These are phyloP conservation scores for Sporothrix globosa DNA, from an alignment of 2,329 filamentous ascomycete genomes.

Conservation along the genomic window DNA sequence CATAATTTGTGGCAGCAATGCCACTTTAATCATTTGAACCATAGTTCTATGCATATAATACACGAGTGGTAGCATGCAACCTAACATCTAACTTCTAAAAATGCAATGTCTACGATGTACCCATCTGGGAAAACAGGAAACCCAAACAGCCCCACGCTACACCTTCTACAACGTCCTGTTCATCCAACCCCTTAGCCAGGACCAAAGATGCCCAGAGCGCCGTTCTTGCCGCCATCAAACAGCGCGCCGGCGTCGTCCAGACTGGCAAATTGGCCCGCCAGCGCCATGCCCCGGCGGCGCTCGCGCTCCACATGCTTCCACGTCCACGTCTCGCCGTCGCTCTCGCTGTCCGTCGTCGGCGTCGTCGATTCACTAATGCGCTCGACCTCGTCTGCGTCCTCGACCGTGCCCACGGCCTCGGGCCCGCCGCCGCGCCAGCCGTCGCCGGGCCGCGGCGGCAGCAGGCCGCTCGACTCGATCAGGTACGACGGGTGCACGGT, in stretches of 20 bases:
- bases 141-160: too few relatives aligned
- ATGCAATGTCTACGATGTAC: not conserved
- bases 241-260: conserved; percentile 57
- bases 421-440: conserved; percentile 57
- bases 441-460: conserved; percentile 69
- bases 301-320: conserved; percentile 62
- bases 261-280: conserved; percentile 59
- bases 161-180: too few relatives aligned
- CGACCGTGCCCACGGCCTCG: conserved; percentile 47
- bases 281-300: conserved; percentile 58
- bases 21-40: not conserved
- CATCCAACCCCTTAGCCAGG: conserved; percentile 29
- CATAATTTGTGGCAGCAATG: not conserved
- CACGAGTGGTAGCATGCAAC: not conserved
- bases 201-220: conserved; percentile 54
- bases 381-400: conserved; percentile 46
- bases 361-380: conserved; percentile 35
- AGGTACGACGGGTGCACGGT: conserved; percentile 83
- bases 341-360: conserved; percentile 43
- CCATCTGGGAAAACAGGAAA: too few relatives aligned
- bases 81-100: not conserved
- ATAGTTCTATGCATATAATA: too few relatives aligned
- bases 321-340: conserved; percentile 55
- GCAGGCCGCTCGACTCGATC: conserved; percentile 69
- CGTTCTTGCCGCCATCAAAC: conserved; percentile 58